A percentile compares a stretch with the other conserved stretches of the same genome.
Conservation (phyloP, 257 asterid species). For the Jacaranda copaia region DNA sequence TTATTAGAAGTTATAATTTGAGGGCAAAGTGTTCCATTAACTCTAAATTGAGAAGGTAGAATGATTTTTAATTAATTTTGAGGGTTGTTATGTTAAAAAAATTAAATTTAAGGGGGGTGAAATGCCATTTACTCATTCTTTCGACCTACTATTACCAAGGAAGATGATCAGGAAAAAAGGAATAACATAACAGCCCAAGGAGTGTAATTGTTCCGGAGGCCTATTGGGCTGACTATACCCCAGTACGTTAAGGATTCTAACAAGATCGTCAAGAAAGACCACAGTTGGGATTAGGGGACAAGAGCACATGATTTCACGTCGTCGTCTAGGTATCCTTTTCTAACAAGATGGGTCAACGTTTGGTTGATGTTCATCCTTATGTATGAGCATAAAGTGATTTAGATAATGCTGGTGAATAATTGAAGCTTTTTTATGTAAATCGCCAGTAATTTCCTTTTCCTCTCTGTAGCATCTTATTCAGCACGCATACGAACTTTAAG, state of each 20-base stretch:
- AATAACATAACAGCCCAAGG: not conserved
- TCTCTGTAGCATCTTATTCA: not conserved
- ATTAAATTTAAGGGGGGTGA: too few relatives aligned
- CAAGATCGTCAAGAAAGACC: too few relatives aligned
- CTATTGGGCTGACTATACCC: not conserved
- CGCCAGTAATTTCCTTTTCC: not conserved
- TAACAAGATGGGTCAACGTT: not conserved
- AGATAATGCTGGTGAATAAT: constrained; percentile 12
- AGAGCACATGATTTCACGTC: not conserved
- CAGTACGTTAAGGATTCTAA: too few relatives aligned
- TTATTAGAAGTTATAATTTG: too few relatives aligned
- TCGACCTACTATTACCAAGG: too few relatives aligned
- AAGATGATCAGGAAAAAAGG: not conserved
- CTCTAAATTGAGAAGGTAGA: too few relatives aligned
- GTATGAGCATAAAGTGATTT: not conserved
- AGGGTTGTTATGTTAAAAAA: too few relatives aligned
- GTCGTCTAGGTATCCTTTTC: not conserved
- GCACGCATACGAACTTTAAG: not conserved
- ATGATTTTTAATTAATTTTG: too few relatives aligned
- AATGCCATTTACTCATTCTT: too few relatives aligned
- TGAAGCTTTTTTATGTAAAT: not conserved
- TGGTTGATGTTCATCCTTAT: not conserved
- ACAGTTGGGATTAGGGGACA: constrained; percentile 16
- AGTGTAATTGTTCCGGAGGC: not conserved
- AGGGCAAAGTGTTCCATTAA: too few relatives aligned